A percentile compares a stretch with the other conserved stretches of the same genome.
These are phyloP conservation scores for Cokeromyces recurvatus DNA, from an alignment of 371 early-diverging fungal species.

Conservation along the genomic window DNA sequence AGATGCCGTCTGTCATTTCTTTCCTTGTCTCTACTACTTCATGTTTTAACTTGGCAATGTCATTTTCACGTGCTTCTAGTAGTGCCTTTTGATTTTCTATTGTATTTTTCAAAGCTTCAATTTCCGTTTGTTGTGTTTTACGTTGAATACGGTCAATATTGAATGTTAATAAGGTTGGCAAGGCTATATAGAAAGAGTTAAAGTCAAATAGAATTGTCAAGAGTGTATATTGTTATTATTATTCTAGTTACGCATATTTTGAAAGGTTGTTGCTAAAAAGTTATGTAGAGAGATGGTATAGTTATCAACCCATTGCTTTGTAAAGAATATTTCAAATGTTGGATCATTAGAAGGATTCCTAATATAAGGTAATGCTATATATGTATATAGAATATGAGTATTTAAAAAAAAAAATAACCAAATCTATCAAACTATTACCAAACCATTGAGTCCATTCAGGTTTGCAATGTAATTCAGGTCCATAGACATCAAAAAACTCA, in stretches of 20 bases:
- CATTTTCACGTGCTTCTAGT: constrained; percentile 49
- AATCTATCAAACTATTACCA: constrained; percentile 33
- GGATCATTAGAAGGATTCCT: constrained; percentile 61
- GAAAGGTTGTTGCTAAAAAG: constrained; percentile 64
- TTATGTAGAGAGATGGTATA: constrained; percentile 62
- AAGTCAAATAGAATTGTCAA: not conserved
- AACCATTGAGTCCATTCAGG: constrained; percentile 68
- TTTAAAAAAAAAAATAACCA: no score
- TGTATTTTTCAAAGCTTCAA: constrained; percentile 48
- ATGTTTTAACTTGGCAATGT: constrained; percentile 42
- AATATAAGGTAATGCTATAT: constrained; percentile 60
- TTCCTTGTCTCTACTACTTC: constrained; percentile 38
- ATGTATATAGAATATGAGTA: no score
- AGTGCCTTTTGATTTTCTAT: constrained; percentile 50
- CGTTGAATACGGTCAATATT: constrained; percentile 56
- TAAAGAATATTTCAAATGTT: constrained; percentile 59
- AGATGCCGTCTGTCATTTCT: constrained; percentile 48
- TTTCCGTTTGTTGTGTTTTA: constrained; percentile 52
- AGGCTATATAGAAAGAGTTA: constrained; percentile 27
- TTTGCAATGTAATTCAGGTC: constrained; percentile 55
- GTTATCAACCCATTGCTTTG: constrained; percentile 64
- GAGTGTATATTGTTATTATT: not conserved
- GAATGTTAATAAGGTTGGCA: constrained; percentile 58
- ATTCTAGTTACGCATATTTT: constrained; percentile 61
- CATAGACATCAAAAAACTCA: constrained; percentile 61